Conservation (phyloP, 2,329 filamentous ascomycete genomes). For the Aspergillus awamori region DNA sequence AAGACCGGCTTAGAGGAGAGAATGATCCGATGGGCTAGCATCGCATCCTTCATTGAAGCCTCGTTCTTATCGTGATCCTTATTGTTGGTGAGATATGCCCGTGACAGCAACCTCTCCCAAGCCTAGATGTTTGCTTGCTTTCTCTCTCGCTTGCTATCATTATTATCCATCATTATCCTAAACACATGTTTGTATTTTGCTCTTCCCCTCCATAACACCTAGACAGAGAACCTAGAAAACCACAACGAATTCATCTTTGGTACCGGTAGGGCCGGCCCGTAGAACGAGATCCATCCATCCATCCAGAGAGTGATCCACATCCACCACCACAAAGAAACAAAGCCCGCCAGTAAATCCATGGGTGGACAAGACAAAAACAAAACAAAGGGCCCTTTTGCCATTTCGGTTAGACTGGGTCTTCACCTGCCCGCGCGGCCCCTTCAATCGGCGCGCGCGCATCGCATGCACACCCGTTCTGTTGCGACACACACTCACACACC, state of each 20-base stretch:
- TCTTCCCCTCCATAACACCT: background rate
- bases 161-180: background rate
- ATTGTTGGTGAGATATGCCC: background rate
- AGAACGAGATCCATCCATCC: constrained; percentile 25
- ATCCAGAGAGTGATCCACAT: constrained; percentile 2
- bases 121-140: background rate
- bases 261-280: constrained; percentile 30
- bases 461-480: constrained; percentile 8
- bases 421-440: background rate
- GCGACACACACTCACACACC: background rate
- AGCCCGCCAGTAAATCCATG: background rate
- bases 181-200: background rate
- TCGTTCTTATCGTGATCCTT: background rate
- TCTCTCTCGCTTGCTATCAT: too few relatives aligned
- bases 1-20: background rate
- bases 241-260: constrained; percentile 17
- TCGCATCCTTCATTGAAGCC: background rate
- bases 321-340: background rate
- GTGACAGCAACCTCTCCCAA: background rate
- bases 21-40: constrained; percentile 5
- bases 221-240: background rate
- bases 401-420: constrained; percentile 12
- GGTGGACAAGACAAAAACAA: background rate
- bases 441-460: background rate
- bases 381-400: constrained; percentile 13